phyloP scores from a whole-genome alignment of 148 eudicot genomes.

The Talinum fruticosum region DNA sequence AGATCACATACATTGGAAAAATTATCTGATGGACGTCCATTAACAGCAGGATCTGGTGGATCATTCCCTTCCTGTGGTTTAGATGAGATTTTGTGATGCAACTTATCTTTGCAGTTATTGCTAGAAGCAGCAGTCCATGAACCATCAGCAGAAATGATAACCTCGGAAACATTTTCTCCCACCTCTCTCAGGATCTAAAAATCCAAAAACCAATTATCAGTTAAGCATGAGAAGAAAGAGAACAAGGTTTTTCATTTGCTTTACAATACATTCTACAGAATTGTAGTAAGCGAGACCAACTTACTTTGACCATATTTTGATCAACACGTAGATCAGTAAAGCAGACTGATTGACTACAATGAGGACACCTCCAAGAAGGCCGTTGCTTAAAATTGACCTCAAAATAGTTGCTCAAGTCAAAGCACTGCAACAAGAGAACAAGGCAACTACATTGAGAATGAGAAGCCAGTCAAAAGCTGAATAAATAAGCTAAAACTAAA shows the following conservation, averaged over 20 bases:
- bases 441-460: constrained; percentile 16
- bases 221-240: neutral
- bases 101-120: constrained; percentile 36
- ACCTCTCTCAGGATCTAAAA: constrained; percentile 67
- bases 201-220: constrained; percentile 1
- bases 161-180: constrained; percentile 50
- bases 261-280: neutral
- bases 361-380: constrained; percentile 94
- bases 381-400: constrained; percentile 60
- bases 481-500: neutral
- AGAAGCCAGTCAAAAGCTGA: neutral
- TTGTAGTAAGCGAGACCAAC: constrained; percentile 24
- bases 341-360: constrained; percentile 76
- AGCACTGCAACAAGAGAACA: constrained; percentile 46
- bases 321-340: constrained; percentile 78
- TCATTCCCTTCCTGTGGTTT: constrained; percentile 24
- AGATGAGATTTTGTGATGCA: constrained; percentile 29
- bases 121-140: constrained; percentile 60
- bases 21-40: constrained; percentile 17
- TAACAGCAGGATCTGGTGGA: constrained; percentile 13
- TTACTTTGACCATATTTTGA: constrained; percentile 74
- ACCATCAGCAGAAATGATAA: constrained; percentile 66
- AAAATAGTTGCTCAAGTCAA: constrained; percentile 76
- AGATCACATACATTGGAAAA: constrained; percentile 58
- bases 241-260: neutral